Base-by-base conservation (phyloP, 495 filamentous ascomycete species). In the Sordaria brevicollis region DNA sequence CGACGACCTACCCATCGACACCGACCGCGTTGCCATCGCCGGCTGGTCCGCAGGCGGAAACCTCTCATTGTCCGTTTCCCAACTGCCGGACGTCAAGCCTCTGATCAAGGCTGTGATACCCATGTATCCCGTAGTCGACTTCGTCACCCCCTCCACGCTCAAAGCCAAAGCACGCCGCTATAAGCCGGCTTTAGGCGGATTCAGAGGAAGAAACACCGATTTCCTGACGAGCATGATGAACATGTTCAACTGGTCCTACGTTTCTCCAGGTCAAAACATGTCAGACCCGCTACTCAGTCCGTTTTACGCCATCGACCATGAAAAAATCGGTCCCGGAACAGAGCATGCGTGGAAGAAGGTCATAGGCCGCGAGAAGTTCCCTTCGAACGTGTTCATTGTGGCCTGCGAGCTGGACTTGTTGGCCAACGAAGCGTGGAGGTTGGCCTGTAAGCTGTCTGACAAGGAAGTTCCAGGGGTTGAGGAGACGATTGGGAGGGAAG, bases 351-450 rank as follows among this genome's bases (percentile, higher is more conserved):
- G n/a, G n/a, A n/a, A n/a, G n/a, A n/a, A n/a, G 5, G 43, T 29
- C 2, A 57, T 4, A 1, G 38, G 54, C 25, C 70, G 74, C 7
- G 74, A 79, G 5, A n/a, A 65, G 6, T 69, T 82, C 1, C 80
- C 80, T 3, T 66, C 67, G 39, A 74, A 75, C 37, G 73, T 83
- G 0, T 80, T 87, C 78, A 70, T 88, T 80, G 70, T 90, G 76
- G 72, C 81, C 76, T 75, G 79, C 79, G 81, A 90, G 84, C 36
- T 87, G 76, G 73, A 90, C 36, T 74, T 80, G 69, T 71, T 83
- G 25, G 76, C 74, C 2, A 43, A 71, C 4, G 81, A 79, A 69
- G 73, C 71, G 25, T 82, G 78, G 81, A 66, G 74, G 31, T 74
- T 83, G 70, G 78, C 77, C 29, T 78, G 70, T 35, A 76, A 74